These are phyloP conservation scores for Neoscytalidium dimidiatum DNA, from an alignment of 2,329 filamentous ascomycete species.

Conservation along the genomic window DNA sequence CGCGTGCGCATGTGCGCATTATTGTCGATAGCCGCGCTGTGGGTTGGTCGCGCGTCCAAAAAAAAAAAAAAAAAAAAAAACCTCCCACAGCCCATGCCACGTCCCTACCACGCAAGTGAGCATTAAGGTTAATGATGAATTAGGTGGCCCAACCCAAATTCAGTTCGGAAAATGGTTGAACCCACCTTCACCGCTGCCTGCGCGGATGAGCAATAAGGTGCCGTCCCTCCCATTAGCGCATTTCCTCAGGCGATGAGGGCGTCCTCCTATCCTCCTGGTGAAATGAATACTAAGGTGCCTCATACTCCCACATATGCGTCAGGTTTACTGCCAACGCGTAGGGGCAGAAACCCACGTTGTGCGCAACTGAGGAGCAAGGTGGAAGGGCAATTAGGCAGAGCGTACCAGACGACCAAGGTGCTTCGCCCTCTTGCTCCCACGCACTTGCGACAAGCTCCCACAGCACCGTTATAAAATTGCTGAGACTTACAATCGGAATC, in stretches of 20 bases:
- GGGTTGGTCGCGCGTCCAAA: background rate
- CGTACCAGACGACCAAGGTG: background rate
- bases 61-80: too few species aligned
- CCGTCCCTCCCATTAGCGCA: background rate
- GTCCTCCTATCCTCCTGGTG: background rate
- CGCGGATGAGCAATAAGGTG: slow-evolving; percentile 1
- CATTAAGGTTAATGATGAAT: background rate
- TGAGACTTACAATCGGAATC: background rate
- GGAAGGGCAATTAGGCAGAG: background rate
- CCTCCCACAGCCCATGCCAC: background rate
- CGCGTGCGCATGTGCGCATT: background rate
- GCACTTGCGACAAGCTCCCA: background rate
- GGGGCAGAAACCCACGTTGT: background rate
- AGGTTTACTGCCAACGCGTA: background rate
- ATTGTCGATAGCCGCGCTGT: background rate
- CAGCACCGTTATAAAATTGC: background rate
- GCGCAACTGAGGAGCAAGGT: slow-evolving; percentile 9
- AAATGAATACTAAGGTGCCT: background rate
- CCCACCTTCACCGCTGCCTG: background rate
- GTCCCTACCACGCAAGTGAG: background rate
- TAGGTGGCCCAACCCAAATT: too few species aligned
- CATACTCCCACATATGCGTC: too few species aligned
- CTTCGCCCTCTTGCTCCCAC: background rate
- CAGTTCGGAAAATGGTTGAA: too few species aligned
- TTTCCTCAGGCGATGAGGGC: background rate